Percentiles rank a stretch among this genome's conserved stretches.
These are phyloP conservation scores for Eutrema heterophyllum DNA, from an alignment of 345 rosid species.

Conservation along the genomic window DNA sequence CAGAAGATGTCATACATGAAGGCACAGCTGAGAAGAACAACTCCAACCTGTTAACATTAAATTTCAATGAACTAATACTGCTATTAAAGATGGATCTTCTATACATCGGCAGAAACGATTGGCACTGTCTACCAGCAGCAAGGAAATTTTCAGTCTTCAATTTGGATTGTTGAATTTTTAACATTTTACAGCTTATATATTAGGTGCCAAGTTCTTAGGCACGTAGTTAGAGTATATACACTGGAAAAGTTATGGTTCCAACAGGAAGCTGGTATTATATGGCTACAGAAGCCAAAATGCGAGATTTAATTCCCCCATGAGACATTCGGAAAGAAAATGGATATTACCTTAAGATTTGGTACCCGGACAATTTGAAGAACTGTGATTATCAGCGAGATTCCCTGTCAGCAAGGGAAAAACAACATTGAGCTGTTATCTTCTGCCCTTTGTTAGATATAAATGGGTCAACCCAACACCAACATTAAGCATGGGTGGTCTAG, in stretches of 20 bases:
- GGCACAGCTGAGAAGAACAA: constrained; percentile 91
- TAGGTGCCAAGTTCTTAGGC: constrained; percentile 1
- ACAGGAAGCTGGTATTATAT: constrained; percentile 1
- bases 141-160: neutral
- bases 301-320: neutral
- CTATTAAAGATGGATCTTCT: neutral
- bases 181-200: constrained; percentile 2
- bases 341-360: constrained; percentile 88
- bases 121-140: neutral
- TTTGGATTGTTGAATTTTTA: neutral
- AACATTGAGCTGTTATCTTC: neutral
- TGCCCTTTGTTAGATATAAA: neutral
- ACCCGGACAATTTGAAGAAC: constrained; percentile 94
- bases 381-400: constrained; percentile 85
- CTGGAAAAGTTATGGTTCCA: neutral
- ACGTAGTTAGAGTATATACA: neutral
- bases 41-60: constrained; percentile 69
- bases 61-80: constrained; percentile 7
- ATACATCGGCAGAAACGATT: neutral
- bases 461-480: neutral
- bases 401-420: constrained; percentile 41
- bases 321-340: neutral
- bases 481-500: neutral
- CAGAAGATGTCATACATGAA: constrained; percentile 97
- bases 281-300: neutral